A percentile compares a stretch with the other conserved stretches of the same genome.
Conservation (phyloP, 2,329 filamentous ascomycete species). For the Ophiostoma montium region DNA sequence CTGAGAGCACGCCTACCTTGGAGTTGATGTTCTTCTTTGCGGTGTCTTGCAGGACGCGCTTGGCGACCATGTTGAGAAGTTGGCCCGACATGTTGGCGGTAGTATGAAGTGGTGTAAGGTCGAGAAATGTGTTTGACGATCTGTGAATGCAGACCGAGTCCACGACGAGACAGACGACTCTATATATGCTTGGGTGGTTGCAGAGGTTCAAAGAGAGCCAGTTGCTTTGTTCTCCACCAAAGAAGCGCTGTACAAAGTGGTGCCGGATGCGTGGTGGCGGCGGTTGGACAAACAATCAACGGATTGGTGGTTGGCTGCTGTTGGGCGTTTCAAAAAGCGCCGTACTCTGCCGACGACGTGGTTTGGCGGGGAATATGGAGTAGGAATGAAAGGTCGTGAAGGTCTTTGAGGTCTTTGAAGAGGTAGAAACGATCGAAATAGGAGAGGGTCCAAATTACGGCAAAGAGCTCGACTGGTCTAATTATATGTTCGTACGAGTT, state of each 20-base stretch:
- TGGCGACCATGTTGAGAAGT: constrained; percentile 13
- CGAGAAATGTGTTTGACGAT: neutral
- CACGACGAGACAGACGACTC: neutral
- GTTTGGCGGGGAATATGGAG: neutral
- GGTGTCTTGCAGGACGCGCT: constrained; percentile 11
- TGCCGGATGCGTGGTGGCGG: constrained; percentile 8
- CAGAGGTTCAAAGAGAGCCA: neutral
- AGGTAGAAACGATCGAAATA: too few species aligned
- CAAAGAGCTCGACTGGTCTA: neutral
- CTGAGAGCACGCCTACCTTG: constrained; percentile 11
- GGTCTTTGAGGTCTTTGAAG: too few species aligned
- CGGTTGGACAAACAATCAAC: constrained; percentile 4
- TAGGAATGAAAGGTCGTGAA: neutral
- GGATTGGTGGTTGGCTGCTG: constrained; percentile 7
- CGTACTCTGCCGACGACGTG: too few species aligned
- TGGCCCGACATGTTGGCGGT: constrained; percentile 11
- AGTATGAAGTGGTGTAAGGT: neutral
- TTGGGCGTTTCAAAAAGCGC: constrained; percentile 13
- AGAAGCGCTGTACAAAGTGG: neutral
- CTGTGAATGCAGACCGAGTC: neutral
- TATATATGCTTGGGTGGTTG: neutral
- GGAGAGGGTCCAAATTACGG: too few species aligned
- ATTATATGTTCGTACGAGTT: neutral
- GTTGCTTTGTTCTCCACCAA: constrained; percentile 4
- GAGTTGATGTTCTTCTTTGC: constrained; percentile 16